phyloP scores from a whole-genome alignment of 2,329 filamentous ascomycete species.

The Beauveria sp. region DNA sequence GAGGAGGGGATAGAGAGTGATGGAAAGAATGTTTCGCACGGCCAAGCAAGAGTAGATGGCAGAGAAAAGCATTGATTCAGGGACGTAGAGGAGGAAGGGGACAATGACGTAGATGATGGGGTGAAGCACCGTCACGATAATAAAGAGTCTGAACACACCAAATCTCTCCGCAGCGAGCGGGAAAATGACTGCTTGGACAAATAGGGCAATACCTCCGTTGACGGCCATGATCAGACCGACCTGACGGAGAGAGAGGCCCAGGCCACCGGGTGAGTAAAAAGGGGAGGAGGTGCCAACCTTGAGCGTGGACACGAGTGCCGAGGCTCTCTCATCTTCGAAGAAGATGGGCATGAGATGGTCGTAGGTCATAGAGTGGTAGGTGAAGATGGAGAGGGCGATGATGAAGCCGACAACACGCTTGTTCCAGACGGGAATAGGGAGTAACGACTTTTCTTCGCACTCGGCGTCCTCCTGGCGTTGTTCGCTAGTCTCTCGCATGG shows the following conservation, averaged over 20 bases:
- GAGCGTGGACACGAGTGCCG: constrained; percentile 27
- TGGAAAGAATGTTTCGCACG: constrained; percentile 53
- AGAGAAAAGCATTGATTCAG: constrained; percentile 40
- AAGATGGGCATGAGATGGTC: constrained; percentile 91
- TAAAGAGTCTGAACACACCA: constrained; percentile 52
- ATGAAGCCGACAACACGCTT: constrained; percentile 67
- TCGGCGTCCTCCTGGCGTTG: constrained; percentile 37
- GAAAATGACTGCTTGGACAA: constrained; percentile 54
- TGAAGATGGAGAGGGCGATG: constrained; percentile 79
- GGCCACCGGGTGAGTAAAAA: constrained; percentile 52
- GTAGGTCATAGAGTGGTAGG: constrained; percentile 92
- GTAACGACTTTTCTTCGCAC: constrained; percentile 26
- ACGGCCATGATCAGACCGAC: constrained; percentile 56
- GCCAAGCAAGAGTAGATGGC: constrained; percentile 52
- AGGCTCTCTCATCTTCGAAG: constrained; percentile 65
- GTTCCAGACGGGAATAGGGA: constrained; percentile 38
- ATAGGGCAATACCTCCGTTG: constrained; percentile 50
- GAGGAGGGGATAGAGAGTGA: constrained; percentile 58
- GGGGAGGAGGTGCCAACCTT: constrained; percentile 27
- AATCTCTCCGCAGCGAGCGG: constrained; percentile 50
- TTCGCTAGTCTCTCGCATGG: constrained; percentile 44
- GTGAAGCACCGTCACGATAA: constrained; percentile 51
- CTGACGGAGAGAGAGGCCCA: constrained; percentile 54
- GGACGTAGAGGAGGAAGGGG: constrained; percentile 49
- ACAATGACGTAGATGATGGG: constrained; percentile 54